Evolutionary conservation across 75 land plant genomes (phyloP).

Genomic region (Larix kaempferi): DNA sequence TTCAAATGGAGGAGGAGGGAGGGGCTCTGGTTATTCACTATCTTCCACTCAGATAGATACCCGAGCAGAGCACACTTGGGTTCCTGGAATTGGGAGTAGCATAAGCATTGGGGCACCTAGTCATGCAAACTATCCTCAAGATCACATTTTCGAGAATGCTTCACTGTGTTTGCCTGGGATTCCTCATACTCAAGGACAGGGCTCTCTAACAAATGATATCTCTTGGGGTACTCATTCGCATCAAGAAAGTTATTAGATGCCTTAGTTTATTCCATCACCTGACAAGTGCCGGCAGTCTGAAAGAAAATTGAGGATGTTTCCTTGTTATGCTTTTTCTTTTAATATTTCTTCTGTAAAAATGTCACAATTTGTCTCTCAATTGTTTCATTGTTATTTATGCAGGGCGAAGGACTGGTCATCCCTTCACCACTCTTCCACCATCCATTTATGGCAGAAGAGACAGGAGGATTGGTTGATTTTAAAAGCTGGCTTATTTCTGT

Average conservation of each 20-base stretch:
- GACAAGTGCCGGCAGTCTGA: neutral
- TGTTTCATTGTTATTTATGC: slow-evolving; percentile 5
- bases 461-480: slow-evolving; percentile 42
- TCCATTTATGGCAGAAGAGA: slow-evolving; percentile 42
- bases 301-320: neutral
- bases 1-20: slow-evolving; percentile 7
- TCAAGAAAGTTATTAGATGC: neutral
- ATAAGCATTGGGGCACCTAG: slow-evolving; percentile 3
- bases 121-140: slow-evolving; percentile 22
- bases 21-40: neutral
- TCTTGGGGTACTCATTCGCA: slow-evolving; percentile 33
- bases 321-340: neutral
- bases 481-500: slow-evolving; percentile 1
- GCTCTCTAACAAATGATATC: slow-evolving; percentile 23
- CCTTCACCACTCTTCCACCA: slow-evolving; percentile 33
- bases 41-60: slow-evolving; percentile 5
- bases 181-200: slow-evolving; percentile 33
- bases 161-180: slow-evolving; percentile 20
- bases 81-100: slow-evolving; percentile 1
- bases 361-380: neutral
- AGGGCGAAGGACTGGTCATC: slow-evolving; percentile 43
- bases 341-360: neutral
- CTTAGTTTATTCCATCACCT: neutral
- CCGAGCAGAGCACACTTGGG: neutral
- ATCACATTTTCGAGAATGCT: slow-evolving; percentile 19